These are phyloP conservation scores for Combretum micranthum DNA, from an alignment of 345 rosid species.

Conservation along the genomic window DNA sequence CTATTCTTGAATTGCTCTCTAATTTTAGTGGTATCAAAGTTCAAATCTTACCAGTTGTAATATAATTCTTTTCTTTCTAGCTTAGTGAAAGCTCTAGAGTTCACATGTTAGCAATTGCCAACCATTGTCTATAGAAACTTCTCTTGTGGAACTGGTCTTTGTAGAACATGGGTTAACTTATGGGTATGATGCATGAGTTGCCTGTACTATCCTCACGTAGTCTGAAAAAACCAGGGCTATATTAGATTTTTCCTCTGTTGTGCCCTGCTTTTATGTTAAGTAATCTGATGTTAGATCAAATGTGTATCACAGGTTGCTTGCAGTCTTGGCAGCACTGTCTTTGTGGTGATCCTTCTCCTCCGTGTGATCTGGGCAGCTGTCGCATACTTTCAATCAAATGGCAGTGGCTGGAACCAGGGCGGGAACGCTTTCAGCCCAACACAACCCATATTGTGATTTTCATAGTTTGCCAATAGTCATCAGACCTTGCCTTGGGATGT, in stretches of 20 bases:
- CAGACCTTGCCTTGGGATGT: too few relatives aligned
- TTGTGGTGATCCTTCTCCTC: slow-evolving; percentile 42
- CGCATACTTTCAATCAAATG: slow-evolving; percentile 51
- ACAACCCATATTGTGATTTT: slow-evolving; percentile 17
- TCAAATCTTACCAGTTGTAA: too few relatives aligned
- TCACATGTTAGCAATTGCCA: too few relatives aligned
- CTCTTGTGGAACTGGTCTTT: too few relatives aligned
- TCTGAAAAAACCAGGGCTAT: neutral
- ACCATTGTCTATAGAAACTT: too few relatives aligned
- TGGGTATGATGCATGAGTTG: too few relatives aligned
- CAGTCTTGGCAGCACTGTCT: slow-evolving; percentile 66
- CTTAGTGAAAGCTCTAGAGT: too few relatives aligned
- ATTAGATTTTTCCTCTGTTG: neutral
- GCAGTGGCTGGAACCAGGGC: slow-evolving; percentile 30
- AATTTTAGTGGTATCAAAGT: too few relatives aligned
- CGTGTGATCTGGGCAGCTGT: slow-evolving; percentile 59
- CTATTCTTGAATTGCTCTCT: too few relatives aligned
- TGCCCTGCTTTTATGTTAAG: neutral
- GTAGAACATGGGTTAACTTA: too few relatives aligned
- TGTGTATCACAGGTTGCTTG: slow-evolving; percentile 50
- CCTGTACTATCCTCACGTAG: neutral
- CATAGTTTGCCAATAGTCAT: too few relatives aligned
- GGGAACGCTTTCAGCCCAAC: slow-evolving; percentile 28
- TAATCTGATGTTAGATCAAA: neutral
- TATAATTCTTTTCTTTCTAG: too few relatives aligned